Conservation (phyloP, 2,329 filamentous ascomycete genomes). For the Aspergillus sergii region DNA sequence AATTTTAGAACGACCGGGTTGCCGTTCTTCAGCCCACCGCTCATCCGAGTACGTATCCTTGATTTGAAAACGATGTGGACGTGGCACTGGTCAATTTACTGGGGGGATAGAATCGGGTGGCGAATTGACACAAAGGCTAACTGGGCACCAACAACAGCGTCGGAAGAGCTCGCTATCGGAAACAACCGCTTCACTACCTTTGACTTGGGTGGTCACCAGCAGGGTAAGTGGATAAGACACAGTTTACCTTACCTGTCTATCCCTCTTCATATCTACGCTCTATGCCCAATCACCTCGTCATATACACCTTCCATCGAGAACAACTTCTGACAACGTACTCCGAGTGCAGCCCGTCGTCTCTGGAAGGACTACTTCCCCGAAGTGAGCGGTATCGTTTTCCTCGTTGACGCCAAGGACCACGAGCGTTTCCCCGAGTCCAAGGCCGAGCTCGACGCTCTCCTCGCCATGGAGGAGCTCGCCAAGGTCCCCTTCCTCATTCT, state of each 20-base stretch:
- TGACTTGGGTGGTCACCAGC: slow-evolving; percentile 89
- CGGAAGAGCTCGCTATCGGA: slow-evolving; percentile 88
- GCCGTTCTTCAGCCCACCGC: slow-evolving; percentile 88
- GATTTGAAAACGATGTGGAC: neutral
- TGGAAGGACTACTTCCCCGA: slow-evolving; percentile 98
- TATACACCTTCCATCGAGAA: neutral
- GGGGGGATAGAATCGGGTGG: neutral
- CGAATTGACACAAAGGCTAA: neutral
- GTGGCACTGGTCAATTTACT: neutral
- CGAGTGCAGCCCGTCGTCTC: slow-evolving; percentile 69
- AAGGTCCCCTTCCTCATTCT: slow-evolving; percentile 96
- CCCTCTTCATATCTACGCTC: neutral
- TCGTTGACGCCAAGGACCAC: slow-evolving; percentile 95
- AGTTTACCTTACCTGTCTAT: neutral
- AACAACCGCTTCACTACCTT: slow-evolving; percentile 95
- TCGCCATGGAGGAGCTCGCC: slow-evolving; percentile 93
- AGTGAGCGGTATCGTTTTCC: slow-evolving; percentile 94
- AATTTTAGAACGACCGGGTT: slow-evolving; percentile 78
- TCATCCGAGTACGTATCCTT: slow-evolving; percentile 73
- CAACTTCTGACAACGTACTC: slow-evolving; percentile 26
- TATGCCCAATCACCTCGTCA: neutral
- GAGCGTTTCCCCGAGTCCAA: slow-evolving; percentile 94
- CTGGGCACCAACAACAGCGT: slow-evolving; percentile 57
- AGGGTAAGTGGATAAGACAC: slow-evolving; percentile 58
- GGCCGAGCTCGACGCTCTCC: slow-evolving; percentile 91